Base-by-base conservation (phyloP, 2,329 filamentous ascomycete genomes). In the Huntiella moniliformis region DNA sequence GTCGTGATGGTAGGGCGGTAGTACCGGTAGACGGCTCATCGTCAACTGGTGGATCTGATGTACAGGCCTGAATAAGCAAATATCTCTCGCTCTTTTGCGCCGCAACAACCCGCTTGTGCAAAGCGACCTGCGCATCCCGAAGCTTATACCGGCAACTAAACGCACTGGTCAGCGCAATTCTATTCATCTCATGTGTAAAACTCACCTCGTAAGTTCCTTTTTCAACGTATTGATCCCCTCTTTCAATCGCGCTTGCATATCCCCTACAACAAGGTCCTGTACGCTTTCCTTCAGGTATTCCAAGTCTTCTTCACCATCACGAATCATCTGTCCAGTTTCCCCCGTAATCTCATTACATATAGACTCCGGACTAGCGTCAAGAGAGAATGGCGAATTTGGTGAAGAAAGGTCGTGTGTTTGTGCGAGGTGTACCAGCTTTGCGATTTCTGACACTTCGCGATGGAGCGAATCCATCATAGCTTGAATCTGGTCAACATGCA, bases 291-390 rank as follows among this genome's bases (percentile, higher is more conserved):
- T 28, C 32, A 95, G 58, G 13, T 91, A 61, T 59, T 93, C 87
- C 52, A 91, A 72, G 49, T 93, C 84, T 51, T 92, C 84, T 54
- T 92, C 79, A 42, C 82, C 74, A 48, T 82, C 78, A 54, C 83
- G 79, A 50, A 95, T 62, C 13, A 73, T 72, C 55, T 83, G 77
- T 53, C 80, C 77, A 52, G 95, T 93, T 59, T 95, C 86, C 16
- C 74, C 68, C 52, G 76, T 74, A 32, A 95, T 71, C 61, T 94
- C 86, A 15, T 78, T 28, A 28, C 22, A 28, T 28, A 28, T 28
- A 28, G 22, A 28, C 22, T 28, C 22, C 22, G 22, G 22, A 8
- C 22, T 28, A 28, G 22, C 22, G 10, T 28, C 22, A 8, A 28
- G 22, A 28, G 22, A 28, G 5, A 28, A 28, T 28, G 22, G 22